These are phyloP conservation scores for Solidago caesia DNA, from an alignment of 129 eudicot genomes.

Conservation along the genomic window DNA sequence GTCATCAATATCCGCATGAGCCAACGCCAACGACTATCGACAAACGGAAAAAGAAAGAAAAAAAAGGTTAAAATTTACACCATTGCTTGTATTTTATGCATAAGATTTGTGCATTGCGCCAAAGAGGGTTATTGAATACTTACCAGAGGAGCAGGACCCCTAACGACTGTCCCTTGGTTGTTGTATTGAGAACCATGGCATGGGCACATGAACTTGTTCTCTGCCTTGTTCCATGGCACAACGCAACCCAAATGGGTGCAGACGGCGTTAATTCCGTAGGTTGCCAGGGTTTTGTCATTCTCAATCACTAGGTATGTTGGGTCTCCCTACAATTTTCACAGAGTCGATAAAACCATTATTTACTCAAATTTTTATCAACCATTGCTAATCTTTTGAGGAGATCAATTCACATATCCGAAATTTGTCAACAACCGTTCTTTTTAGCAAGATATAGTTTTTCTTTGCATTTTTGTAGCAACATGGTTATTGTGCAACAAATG, in stretches of 20 bases:
- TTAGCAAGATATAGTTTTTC: background rate
- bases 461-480: background rate
- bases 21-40: slow-evolving; percentile 90
- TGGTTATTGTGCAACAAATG: background rate
- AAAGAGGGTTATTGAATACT: background rate
- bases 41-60: background rate
- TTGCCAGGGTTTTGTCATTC: slow-evolving; percentile 80
- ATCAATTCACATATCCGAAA: background rate
- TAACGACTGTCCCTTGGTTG: slow-evolving; percentile 86
- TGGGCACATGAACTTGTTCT: slow-evolving; percentile 99
- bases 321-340: slow-evolving; percentile 68
- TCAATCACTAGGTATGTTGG: slow-evolving; percentile 97
- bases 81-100: background rate
- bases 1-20: slow-evolving; percentile 83
- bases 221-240: slow-evolving; percentile 94
- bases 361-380: background rate
- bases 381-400: background rate
- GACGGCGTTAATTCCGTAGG: slow-evolving; percentile 91
- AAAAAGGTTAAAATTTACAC: background rate
- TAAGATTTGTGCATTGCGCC: background rate
- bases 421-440: background rate
- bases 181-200: slow-evolving; percentile 99
- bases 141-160: slow-evolving; percentile 93
- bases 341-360: background rate
- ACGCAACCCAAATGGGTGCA: slow-evolving; percentile 99